These are phyloP conservation scores for Fusarium citri DNA, from an alignment of 2,329 filamentous ascomycete species.

Conservation along the genomic window DNA sequence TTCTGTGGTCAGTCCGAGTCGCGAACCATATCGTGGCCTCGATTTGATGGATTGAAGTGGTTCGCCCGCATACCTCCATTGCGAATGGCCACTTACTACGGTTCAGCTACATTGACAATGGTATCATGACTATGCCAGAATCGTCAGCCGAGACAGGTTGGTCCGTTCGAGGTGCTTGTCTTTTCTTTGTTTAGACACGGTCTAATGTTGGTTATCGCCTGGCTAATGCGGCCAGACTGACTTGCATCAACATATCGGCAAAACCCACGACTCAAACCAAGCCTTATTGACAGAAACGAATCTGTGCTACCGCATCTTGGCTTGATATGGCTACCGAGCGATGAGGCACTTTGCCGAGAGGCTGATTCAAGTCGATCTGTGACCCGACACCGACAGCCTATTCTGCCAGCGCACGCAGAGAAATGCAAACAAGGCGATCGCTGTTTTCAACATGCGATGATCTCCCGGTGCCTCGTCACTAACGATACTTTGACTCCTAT, in stretches of 20 bases:
- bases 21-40: conserved; percentile 5
- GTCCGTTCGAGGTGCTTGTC: not conserved
- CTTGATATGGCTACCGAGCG: conserved; percentile 22
- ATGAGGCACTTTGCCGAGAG: conserved; percentile 23
- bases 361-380: conserved; percentile 7
- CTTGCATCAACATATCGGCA: conserved; percentile 13
- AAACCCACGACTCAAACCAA: not conserved
- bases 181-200: conserved; percentile 1
- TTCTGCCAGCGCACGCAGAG: conserved; percentile 10
- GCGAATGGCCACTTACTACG: conserved; percentile 3
- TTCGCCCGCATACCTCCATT: conserved; percentile 24
- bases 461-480: not conserved
- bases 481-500: not conserved
- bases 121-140: not conserved
- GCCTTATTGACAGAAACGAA: conserved; percentile 7
- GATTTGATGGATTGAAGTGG: conserved; percentile 7
- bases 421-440: conserved; percentile 17
- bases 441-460: not conserved
- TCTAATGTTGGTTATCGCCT: conserved; percentile 7
- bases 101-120: conserved; percentile 7
- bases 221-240: conserved; percentile 15
- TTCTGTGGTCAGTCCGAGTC: conserved; percentile 1
- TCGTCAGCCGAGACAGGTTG: conserved; percentile 2
- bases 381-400: conserved; percentile 3
- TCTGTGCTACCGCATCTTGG: conserved; percentile 10